phyloP scores from a whole-genome alignment of 352 stramenopile species.

The Aphanomyces stellatus region DNA sequence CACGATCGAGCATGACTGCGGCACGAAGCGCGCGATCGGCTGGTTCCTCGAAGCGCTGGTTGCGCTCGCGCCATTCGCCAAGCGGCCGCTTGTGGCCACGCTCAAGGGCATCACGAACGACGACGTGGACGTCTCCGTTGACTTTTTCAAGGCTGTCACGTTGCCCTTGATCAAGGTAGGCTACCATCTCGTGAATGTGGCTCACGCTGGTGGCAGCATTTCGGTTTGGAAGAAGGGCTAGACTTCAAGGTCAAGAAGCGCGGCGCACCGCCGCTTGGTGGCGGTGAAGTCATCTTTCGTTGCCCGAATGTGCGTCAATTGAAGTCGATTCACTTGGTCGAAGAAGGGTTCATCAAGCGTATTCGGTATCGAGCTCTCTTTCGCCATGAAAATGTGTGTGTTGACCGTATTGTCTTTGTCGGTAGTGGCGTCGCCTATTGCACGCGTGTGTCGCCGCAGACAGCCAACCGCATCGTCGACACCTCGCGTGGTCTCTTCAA shows the following conservation, averaged over 20 bases:
- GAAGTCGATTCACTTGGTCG: conserved; percentile 90
- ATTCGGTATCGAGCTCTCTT: conserved; percentile 60
- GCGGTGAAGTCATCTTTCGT: conserved; percentile 88
- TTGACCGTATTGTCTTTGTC: background rate
- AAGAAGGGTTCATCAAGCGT: conserved; percentile 97
- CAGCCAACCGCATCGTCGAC: conserved; percentile 96
- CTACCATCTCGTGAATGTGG: background rate
- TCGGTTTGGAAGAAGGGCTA: conserved; percentile 91
- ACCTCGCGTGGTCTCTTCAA: conserved; percentile 95
- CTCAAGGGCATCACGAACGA: conserved; percentile 95
- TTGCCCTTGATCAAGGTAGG: conserved; percentile 86
- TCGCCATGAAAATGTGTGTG: background rate
- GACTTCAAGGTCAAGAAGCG: conserved; percentile 87
- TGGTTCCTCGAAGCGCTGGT: conserved; percentile 99
- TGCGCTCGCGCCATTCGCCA: conserved; percentile 96
- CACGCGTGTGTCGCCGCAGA: conserved; percentile 95
- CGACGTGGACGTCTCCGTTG: conserved; percentile 84
- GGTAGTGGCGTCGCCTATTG: conserved; percentile 92
- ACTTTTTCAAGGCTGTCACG: conserved; percentile 93
- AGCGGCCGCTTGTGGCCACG: conserved; percentile 90
- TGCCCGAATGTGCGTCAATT: conserved; percentile 94
- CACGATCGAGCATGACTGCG: conserved; percentile 93
- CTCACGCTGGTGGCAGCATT: conserved; percentile 40
- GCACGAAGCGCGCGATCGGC: conserved; percentile 83
- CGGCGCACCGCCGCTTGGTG: conserved; percentile 76